These are phyloP conservation scores for Leccinum subtestaceum DNA, from an alignment of 768 basidiomycete species.

Conservation along the genomic window DNA sequence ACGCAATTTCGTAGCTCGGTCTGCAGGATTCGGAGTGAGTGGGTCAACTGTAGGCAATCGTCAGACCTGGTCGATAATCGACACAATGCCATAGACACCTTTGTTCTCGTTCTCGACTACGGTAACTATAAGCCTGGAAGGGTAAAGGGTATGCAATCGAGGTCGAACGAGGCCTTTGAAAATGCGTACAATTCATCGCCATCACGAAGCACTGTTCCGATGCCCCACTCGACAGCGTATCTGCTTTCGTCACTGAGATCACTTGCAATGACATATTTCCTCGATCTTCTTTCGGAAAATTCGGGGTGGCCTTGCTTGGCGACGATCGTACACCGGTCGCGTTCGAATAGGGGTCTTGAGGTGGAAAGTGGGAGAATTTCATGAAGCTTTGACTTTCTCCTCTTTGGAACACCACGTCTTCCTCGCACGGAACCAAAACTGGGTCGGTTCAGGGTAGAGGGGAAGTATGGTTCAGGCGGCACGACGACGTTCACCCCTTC, in stretches of 20 bases:
- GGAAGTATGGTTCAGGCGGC: conserved; percentile 81
- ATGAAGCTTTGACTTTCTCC: conserved; percentile 59
- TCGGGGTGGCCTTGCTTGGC: conserved; percentile 83
- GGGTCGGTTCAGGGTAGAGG: conserved; percentile 62
- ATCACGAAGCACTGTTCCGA: conserved; percentile 91
- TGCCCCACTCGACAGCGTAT: conserved; percentile 97
- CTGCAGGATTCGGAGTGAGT: conserved; percentile 63
- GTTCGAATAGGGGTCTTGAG: conserved; percentile 79
- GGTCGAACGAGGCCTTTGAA: background rate
- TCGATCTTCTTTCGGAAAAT: conserved; percentile 53
- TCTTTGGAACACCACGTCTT: conserved; percentile 40
- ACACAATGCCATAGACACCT: conserved; percentile 42
- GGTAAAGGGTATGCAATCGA: background rate
- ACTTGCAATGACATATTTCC: conserved; percentile 84
- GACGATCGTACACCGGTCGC: conserved; percentile 89
- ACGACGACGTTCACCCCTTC: conserved; percentile 91
- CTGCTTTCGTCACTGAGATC: conserved; percentile 92
- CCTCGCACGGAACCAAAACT: conserved; percentile 35
- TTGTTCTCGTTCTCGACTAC: conserved; percentile 92
- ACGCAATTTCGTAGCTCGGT: conserved; percentile 75
- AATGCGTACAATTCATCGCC: conserved; percentile 78
- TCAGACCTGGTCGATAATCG: background rate
- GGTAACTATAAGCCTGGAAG: conserved; percentile 69
- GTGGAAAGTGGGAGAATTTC: conserved; percentile 67
- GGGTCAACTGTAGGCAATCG: conserved; percentile 55